phyloP scores from a whole-genome alignment of 208 protist species.

The Wallacemonas collosoma region DNA sequence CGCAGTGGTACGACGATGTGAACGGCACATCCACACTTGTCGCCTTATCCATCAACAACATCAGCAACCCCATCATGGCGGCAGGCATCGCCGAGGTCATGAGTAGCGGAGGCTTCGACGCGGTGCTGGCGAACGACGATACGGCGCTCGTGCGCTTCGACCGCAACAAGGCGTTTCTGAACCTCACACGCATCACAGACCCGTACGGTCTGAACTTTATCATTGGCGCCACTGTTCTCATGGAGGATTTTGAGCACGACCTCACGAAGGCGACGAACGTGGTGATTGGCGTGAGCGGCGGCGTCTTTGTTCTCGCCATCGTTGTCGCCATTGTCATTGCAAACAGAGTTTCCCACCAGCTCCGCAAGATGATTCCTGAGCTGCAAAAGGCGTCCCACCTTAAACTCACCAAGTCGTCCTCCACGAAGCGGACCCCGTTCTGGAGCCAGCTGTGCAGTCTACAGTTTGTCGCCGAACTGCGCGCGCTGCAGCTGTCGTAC shows the following conservation, averaged over 20 bases:
- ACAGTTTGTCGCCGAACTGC: constrained; percentile 46
- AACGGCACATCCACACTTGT: constrained; percentile 16
- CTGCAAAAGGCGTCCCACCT: constrained; percentile 56
- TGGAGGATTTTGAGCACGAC: constrained; percentile 56
- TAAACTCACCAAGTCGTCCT: constrained; percentile 38
- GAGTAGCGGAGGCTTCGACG: constrained; percentile 21
- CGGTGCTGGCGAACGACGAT: constrained; percentile 20
- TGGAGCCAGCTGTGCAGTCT: constrained; percentile 28
- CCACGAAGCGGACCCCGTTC: constrained; percentile 17
- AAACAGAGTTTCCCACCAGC: constrained; percentile 40
- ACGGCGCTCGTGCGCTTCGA: constrained; percentile 42
- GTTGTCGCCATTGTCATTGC: constrained; percentile 46
- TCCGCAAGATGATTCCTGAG: constrained; percentile 53
- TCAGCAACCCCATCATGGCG: constrained; percentile 43
- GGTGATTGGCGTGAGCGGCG: constrained; percentile 41
- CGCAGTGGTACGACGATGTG: constrained; percentile 12
- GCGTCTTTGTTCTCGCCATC: constrained; percentile 49
- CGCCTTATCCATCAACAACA: constrained; percentile 36
- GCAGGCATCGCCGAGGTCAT: constrained; percentile 34
- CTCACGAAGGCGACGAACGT: constrained; percentile 42
- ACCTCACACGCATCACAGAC: constrained; percentile 58
- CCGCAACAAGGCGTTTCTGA: constrained; percentile 34
- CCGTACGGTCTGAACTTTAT: constrained; percentile 57
- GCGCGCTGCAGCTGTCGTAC: constrained; percentile 43
- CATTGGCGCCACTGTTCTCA: constrained; percentile 50